Evolutionary conservation across 208 protist genomes (phyloP).

Genomic region (Lotmaria passim): DNA sequence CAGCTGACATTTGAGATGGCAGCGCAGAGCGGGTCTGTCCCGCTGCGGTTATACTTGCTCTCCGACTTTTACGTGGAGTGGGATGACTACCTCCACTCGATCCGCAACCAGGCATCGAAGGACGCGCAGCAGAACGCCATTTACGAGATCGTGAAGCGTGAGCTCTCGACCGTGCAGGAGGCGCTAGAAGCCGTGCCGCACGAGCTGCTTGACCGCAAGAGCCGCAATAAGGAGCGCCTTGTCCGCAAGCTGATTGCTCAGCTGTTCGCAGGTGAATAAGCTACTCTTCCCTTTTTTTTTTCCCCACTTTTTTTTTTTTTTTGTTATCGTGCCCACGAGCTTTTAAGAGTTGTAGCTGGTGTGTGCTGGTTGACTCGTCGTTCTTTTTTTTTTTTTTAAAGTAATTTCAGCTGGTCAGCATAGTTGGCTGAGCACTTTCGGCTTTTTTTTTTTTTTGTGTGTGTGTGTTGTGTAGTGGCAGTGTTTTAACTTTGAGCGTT

Average conservation of each 20-base stretch:
- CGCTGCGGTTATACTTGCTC: slow-evolving; percentile 72
- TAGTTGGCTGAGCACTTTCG: too few species aligned
- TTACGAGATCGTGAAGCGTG: slow-evolving; percentile 66
- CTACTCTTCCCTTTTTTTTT: not conserved
- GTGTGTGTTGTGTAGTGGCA: too few species aligned
- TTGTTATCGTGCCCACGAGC: not conserved
- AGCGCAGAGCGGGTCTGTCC: slow-evolving; percentile 51
- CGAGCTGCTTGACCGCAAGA: slow-evolving; percentile 69
- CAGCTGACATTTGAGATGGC: slow-evolving; percentile 82
- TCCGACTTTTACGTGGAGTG: slow-evolving; percentile 89
- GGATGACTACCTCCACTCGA: slow-evolving; percentile 79
- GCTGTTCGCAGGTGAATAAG: slow-evolving; percentile 50
- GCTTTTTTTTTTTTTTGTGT: too few species aligned
- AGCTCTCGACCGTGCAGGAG: slow-evolving; percentile 63
- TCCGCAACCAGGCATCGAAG: slow-evolving; percentile 59
- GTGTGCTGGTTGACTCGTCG: not conserved
- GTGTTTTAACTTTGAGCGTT: too few species aligned
- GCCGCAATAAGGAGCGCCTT: slow-evolving; percentile 73
- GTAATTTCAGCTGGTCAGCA: too few species aligned
- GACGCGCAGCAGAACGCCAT: slow-evolving; percentile 36
- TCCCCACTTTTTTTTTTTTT: not conserved
- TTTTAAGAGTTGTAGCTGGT: not conserved
- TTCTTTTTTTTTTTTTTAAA: slow-evolving; percentile 1
- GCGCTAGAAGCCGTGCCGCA: slow-evolving; percentile 54
- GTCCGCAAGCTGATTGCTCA: slow-evolving; percentile 65